A percentile compares a stretch with the other conserved stretches of the same genome.
Evolutionary conservation across 2,329 filamentous ascomycete genomes (phyloP).

Genomic region (Trichoderma afroharzianum): DNA sequence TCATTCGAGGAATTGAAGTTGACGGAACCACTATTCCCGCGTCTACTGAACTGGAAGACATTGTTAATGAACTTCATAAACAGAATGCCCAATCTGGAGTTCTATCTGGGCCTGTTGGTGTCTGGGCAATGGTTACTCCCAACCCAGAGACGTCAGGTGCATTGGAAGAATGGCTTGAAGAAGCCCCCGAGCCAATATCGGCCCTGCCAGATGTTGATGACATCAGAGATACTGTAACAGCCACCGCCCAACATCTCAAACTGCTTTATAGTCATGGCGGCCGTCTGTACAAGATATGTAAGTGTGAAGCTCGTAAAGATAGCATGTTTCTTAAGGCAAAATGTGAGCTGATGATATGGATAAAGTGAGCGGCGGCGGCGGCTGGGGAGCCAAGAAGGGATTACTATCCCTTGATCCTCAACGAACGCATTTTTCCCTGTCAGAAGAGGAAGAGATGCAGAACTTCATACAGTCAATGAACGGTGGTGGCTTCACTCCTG

Average conservation of each 20-base stretch:
- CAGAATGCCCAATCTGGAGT: slow-evolving; percentile 26
- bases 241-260: slow-evolving; percentile 30
- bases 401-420: slow-evolving; percentile 75
- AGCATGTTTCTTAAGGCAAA: neutral
- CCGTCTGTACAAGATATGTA: slow-evolving; percentile 42
- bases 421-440: slow-evolving; percentile 43
- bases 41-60: slow-evolving; percentile 66
- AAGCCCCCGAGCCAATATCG: slow-evolving; percentile 18
- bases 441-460: slow-evolving; percentile 50
- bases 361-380: slow-evolving; percentile 72
- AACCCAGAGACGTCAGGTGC: slow-evolving; percentile 16
- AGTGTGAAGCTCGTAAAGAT: slow-evolving; percentile 7
- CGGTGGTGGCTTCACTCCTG: slow-evolving; percentile 51
- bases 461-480: slow-evolving; percentile 50
- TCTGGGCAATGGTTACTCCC: slow-evolving; percentile 71
- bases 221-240: slow-evolving; percentile 22
- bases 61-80: slow-evolving; percentile 58
- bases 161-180: slow-evolving; percentile 5
- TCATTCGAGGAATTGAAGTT: slow-evolving; percentile 61
- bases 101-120: slow-evolving; percentile 49
- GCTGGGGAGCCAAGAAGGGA: slow-evolving; percentile 79
- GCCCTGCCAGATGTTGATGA: slow-evolving; percentile 4
- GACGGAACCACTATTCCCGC: slow-evolving; percentile 52
- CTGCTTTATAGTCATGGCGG: slow-evolving; percentile 41
- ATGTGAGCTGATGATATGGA: neutral